Conservation (phyloP, 495 filamentous ascomycete species). For the Neurospora sp. region DNA sequence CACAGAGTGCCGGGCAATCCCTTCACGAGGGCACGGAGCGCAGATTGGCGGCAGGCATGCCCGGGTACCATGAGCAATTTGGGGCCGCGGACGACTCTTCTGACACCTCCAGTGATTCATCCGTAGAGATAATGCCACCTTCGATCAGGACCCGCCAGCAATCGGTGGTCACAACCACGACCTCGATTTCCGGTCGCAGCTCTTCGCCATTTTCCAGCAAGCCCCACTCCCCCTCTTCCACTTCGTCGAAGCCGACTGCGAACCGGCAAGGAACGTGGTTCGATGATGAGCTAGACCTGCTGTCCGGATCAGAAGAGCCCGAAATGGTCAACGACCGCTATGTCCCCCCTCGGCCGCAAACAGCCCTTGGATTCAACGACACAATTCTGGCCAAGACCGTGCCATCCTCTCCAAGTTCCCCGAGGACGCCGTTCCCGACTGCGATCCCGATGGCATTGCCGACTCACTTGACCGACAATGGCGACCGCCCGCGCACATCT, state of each 20-base stretch:
- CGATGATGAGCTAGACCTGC: slow-evolving; percentile 20
- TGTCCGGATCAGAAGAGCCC: neutral
- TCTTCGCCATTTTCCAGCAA: slow-evolving; percentile 18
- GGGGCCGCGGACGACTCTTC: neutral
- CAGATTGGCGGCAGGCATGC: neutral
- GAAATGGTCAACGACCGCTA: neutral
- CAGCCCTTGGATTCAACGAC: neutral
- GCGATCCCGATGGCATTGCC: neutral
- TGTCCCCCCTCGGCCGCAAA: neutral
- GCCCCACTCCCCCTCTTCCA: slow-evolving; percentile 7
- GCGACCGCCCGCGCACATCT: slow-evolving; percentile 10
- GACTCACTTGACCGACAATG: neutral
- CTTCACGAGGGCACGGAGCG: neutral
- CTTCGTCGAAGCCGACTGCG: slow-evolving; percentile 4
- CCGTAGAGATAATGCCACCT: slow-evolving; percentile 13
- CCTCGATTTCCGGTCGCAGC: slow-evolving; percentile 23
- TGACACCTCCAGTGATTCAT: slow-evolving; percentile 20
- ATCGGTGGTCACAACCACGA: slow-evolving; percentile 26
- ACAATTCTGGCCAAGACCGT: neutral
- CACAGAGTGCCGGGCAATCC: neutral
- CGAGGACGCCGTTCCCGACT: neutral
- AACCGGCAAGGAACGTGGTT: slow-evolving; percentile 22
- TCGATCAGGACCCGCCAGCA: slow-evolving; percentile 21
- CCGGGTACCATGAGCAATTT: neutral
- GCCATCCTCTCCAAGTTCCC: neutral